These are phyloP conservation scores for Kalmusia sp. DNA, from an alignment of 2,329 filamentous ascomycete genomes.

Conservation along the genomic window DNA sequence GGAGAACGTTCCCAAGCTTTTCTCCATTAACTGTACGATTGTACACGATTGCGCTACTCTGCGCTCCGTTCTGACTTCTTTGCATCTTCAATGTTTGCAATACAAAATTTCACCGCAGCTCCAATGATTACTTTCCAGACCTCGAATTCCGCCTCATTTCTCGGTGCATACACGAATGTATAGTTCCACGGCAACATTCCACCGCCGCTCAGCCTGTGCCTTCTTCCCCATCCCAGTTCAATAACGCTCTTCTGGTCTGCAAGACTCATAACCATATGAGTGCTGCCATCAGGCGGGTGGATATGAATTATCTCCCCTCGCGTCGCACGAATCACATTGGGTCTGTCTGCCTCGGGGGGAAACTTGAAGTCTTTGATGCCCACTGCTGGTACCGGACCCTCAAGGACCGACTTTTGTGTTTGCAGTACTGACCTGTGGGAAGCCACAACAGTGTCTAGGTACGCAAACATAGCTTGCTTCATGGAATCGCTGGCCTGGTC, in stretches of 20 bases:
- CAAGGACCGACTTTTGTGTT: constrained; percentile 3
- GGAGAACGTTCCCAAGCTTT: too few species aligned
- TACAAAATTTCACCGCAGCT: constrained; percentile 70
- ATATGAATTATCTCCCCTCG: constrained; percentile 4
- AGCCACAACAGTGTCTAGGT: not conserved
- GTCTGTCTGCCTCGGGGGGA: not conserved
- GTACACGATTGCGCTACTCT: too few species aligned
- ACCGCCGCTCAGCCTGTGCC: constrained; percentile 6
- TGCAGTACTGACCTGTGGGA: not conserved
- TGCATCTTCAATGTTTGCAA: constrained; percentile 49
- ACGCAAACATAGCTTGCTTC: constrained; percentile 3
- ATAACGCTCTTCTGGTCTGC: constrained; percentile 10
- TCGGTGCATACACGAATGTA: constrained; percentile 72
- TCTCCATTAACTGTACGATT: too few species aligned
- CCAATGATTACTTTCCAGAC: constrained; percentile 74
- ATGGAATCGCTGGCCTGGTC: not conserved
- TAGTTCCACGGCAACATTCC: constrained; percentile 5
- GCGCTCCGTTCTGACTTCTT: too few species aligned
- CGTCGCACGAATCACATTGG: not conserved
- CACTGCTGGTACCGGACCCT: constrained; percentile 2
- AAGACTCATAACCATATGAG: constrained; percentile 5
- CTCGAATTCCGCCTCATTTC: constrained; percentile 71
- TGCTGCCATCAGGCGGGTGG: constrained; percentile 6
- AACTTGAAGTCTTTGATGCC: not conserved
- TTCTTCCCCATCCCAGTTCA: constrained; percentile 7